Percentiles rank a stretch among this genome's conserved stretches.
Evolutionary conservation across 1,139 yeast genomes (phyloP).

Genomic region (Petasospora fabianii): DNA sequence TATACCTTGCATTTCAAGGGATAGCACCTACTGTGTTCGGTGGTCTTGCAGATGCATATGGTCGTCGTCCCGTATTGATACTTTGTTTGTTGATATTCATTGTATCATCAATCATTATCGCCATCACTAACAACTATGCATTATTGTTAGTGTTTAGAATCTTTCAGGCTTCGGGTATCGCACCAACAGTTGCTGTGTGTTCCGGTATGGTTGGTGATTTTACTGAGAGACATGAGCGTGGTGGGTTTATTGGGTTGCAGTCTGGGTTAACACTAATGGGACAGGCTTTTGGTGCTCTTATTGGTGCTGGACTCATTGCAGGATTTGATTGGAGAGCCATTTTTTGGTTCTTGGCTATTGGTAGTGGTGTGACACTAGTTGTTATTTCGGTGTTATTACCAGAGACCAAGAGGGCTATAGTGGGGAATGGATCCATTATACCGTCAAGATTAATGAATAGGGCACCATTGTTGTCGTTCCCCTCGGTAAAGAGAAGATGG

Average conservation of each 20-base stretch:
- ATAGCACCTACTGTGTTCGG: conserved; percentile 62
- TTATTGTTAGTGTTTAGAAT: conserved; percentile 55
- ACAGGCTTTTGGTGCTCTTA: conserved; percentile 69
- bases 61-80: conserved; percentile 64
- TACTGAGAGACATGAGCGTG: conserved; percentile 58
- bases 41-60: conserved; percentile 61
- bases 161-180: conserved; percentile 65
- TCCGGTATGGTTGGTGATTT: conserved; percentile 70
- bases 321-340: conserved; percentile 71
- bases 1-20: conserved; percentile 70
- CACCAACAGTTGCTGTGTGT: conserved; percentile 65
- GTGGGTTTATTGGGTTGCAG: conserved; percentile 57
- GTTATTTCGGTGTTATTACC: conserved; percentile 49
- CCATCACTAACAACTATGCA: conserved; percentile 50
- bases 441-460: conserved; percentile 41
- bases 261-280: conserved; percentile 67
- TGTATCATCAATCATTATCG: conserved; percentile 58
- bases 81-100: conserved; percentile 50
- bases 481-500: conserved; percentile 25
- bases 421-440: conserved; percentile 59
- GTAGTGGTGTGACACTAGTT: conserved; percentile 43
- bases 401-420: conserved; percentile 66
- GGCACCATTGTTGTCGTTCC: conserved; percentile 39
- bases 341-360: conserved; percentile 68
- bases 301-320: conserved; percentile 64